Conservation (phyloP, 73 alveolate genomes). For the Uronychia setigera region DNA sequence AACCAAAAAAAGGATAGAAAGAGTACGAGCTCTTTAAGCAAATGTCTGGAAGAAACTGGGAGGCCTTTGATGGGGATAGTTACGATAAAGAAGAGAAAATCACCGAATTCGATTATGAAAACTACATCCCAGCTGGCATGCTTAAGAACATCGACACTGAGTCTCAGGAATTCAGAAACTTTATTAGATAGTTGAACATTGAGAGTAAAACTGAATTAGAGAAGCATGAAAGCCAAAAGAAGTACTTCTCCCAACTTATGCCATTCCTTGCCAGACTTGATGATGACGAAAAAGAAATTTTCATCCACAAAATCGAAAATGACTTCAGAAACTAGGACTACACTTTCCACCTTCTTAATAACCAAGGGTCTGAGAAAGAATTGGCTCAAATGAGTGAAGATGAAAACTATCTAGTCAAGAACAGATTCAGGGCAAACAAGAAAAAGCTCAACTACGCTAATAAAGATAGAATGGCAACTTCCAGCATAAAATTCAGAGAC, state of each 20-base stretch:
- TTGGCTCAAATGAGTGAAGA: constrained; percentile 65
- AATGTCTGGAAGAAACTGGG: constrained; percentile 47
- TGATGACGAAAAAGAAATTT: constrained; percentile 36
- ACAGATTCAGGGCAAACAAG: constrained; percentile 43
- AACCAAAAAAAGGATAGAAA: constrained; percentile 52
- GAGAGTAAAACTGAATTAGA: constrained; percentile 38
- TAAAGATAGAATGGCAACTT: constrained; percentile 51
- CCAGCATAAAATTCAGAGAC: constrained; percentile 38
- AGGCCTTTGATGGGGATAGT: neutral
- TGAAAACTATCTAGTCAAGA: constrained; percentile 48
- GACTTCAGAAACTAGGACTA: neutral
- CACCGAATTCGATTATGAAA: constrained; percentile 61
- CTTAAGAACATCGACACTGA: constrained; percentile 26
- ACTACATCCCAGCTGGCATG: constrained; percentile 35
- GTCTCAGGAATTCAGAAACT: constrained; percentile 41
- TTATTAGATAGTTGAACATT: constrained; percentile 19
- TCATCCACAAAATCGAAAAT: constrained; percentile 49
- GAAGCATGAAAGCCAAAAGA: constrained; percentile 6
- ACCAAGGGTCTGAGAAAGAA: constrained; percentile 15
- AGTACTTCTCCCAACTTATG: constrained; percentile 50
- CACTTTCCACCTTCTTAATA: constrained; percentile 1
- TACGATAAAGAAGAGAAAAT: constrained; percentile 50
- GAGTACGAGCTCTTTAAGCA: constrained; percentile 53
- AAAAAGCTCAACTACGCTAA: constrained; percentile 41
- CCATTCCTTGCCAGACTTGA: constrained; percentile 24